These are phyloP conservation scores for Collybia sp. DNA, from an alignment of 768 basidiomycete genomes.

Conservation along the genomic window DNA sequence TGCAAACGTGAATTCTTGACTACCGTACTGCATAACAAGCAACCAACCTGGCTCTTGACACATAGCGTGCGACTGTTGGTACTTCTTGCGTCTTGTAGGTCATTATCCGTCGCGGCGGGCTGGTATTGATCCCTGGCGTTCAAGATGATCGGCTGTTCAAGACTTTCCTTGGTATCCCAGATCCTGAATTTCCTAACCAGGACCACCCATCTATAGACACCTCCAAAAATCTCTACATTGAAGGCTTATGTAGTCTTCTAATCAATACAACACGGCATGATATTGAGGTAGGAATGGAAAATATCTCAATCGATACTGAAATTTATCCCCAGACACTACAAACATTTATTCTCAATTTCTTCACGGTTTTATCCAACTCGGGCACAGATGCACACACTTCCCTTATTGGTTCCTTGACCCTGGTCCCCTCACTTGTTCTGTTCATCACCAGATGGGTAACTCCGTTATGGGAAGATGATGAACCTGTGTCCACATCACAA, in stretches of 20 bases:
- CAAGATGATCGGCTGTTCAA: conserved; percentile 39
- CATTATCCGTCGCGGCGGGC: not conserved
- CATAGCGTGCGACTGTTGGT: conserved; percentile 46
- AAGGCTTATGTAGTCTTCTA: conserved; percentile 43
- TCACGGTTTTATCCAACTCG: conserved; percentile 35
- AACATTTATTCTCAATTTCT: conserved; percentile 32
- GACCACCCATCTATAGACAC: conserved; percentile 17
- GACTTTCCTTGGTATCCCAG: conserved; percentile 34
- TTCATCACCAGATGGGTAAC: conserved; percentile 48
- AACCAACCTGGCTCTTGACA: conserved; percentile 47
- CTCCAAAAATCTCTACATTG: conserved; percentile 37
- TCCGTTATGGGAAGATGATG: conserved; percentile 66
- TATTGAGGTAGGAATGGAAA: conserved; percentile 30
- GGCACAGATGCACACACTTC: conserved; percentile 29
- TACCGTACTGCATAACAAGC: conserved; percentile 43
- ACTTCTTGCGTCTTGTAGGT: conserved; percentile 52
- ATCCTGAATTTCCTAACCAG: conserved; percentile 12
- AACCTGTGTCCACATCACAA: conserved; percentile 30
- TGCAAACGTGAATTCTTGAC: conserved; percentile 36
- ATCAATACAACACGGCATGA: conserved; percentile 35
- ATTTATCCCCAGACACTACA: conserved; percentile 17
- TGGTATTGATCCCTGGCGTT: conserved; percentile 2
- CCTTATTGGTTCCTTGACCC: conserved; percentile 40
- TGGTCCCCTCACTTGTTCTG: conserved; percentile 63
- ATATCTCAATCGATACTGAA: no score